A percentile compares a stretch with the other conserved stretches of the same genome.
Conservation (phyloP, 1,139 yeast genomes). For the Keqinozyma sinolaborantium region DNA sequence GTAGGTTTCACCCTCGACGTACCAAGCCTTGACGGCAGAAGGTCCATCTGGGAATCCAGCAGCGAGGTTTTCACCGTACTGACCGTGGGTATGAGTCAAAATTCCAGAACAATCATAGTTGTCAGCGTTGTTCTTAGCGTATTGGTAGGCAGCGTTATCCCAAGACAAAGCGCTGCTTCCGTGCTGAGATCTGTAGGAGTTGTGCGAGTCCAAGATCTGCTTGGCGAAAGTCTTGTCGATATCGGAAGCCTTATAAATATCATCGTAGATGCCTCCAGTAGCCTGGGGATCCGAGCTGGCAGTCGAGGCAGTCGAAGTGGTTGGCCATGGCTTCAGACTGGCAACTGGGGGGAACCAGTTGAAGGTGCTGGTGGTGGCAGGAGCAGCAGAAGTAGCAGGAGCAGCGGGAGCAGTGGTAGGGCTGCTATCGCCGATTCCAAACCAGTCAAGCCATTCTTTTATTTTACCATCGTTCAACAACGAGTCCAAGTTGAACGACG, state of each 20-base stretch:
- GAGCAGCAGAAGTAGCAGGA: constrained; percentile 5
- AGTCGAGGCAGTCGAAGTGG: constrained; percentile 5
- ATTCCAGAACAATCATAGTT: constrained; percentile 64
- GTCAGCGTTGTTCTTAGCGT: constrained; percentile 71
- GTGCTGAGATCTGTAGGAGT: constrained; percentile 65
- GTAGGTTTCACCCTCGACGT: constrained; percentile 61
- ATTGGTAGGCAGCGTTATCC: constrained; percentile 58
- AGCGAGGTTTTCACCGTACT: constrained; percentile 87
- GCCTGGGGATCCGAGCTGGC: constrained; percentile 2
- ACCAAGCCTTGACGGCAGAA: constrained; percentile 78
- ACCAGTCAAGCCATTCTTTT: constrained; percentile 6
- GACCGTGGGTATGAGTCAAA: constrained; percentile 74
- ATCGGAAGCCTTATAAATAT: constrained; percentile 6
- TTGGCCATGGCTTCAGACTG: neutral
- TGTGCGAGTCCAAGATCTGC: constrained; percentile 46
- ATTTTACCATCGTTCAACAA: constrained; percentile 7
- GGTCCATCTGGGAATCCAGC: constrained; percentile 58
- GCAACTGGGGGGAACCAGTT: neutral
- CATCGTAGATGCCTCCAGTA: constrained; percentile 1
- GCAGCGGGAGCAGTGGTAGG: constrained; percentile 5
- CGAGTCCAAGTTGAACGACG: constrained; percentile 10
- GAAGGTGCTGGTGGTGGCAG: constrained; percentile 6
- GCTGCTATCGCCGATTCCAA: constrained; percentile 7
- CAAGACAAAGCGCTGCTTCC: constrained; percentile 59
- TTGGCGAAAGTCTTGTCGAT: constrained; percentile 11